Percentiles rank a stretch among this genome's conserved stretches.
Evolutionary conservation across 108 stramenopile genomes (phyloP).

Genomic region (Cyclotella sp.): DNA sequence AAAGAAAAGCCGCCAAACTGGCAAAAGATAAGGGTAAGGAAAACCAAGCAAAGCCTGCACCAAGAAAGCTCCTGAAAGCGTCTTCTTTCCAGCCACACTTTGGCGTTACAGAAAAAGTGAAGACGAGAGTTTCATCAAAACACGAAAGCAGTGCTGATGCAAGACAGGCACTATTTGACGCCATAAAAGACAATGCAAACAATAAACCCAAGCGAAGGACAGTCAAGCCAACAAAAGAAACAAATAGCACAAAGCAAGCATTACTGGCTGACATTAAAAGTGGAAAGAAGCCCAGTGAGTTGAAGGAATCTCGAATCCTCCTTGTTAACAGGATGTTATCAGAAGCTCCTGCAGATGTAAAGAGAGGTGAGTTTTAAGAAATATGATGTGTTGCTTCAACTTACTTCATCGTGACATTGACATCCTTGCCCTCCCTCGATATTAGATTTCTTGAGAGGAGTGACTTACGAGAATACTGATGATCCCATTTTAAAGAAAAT

Average conservation of each 20-base stretch:
- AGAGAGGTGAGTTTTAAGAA: constrained; percentile 48
- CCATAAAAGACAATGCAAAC: constrained; percentile 18
- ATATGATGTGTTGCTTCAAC: too few species aligned
- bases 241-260: constrained; percentile 25
- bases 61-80: constrained; percentile 29
- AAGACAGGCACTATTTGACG: constrained; percentile 19
- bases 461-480: constrained; percentile 60
- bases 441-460: constrained; percentile 68
- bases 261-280: constrained; percentile 40
- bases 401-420: too few species aligned
- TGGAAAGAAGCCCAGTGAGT: constrained; percentile 25
- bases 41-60: constrained; percentile 14
- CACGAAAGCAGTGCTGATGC: constrained; percentile 24
- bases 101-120: constrained; percentile 28
- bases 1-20: constrained; percentile 49
- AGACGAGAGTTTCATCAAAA: constrained; percentile 1
- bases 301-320: constrained; percentile 62
- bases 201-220: constrained; percentile 13
- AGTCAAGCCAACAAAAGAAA: neutral
- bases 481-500: constrained; percentile 66
- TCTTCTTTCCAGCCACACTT: constrained; percentile 36
- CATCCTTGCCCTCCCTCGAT: too few species aligned
- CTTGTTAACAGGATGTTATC: constrained; percentile 84
- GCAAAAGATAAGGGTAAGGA: constrained; percentile 43
- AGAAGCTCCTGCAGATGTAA: constrained; percentile 62